Evolutionary conservation across 441 rosid species (phyloP).

Genomic region (Arabidopsis lyrata): DNA sequence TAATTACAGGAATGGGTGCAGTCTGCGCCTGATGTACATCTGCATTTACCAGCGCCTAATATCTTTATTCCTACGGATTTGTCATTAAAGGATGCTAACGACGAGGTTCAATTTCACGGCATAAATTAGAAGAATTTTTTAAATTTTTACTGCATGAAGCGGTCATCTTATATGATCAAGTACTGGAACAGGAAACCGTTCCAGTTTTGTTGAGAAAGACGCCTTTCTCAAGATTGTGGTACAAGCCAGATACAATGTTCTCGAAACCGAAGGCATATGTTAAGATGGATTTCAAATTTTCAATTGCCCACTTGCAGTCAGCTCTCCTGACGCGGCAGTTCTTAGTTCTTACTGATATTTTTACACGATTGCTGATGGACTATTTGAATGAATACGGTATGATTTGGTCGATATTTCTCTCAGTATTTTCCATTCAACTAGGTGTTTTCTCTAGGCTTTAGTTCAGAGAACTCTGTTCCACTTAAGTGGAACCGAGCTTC

Average conservation of each 20-base stretch:
- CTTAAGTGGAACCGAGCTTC: conserved; percentile 4
- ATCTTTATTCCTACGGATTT: conserved; percentile 84
- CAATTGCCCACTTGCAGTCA: conserved; percentile 74
- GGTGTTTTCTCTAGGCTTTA: not conserved
- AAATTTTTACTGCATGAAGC: not conserved
- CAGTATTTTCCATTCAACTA: not conserved
- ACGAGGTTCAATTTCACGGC: conserved; percentile 60
- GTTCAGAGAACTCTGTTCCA: not conserved
- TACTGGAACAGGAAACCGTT: conserved; percentile 45
- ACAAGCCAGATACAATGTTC: conserved; percentile 90
- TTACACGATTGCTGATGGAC: conserved; percentile 76
- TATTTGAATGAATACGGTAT: conserved; percentile 96
- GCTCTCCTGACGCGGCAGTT: conserved; percentile 79
- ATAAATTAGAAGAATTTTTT: not conserved
- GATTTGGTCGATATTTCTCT: conserved; percentile 22
- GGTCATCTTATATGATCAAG: conserved; percentile 25
- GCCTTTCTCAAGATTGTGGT: conserved; percentile 76
- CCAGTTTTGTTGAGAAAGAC: conserved; percentile 80
- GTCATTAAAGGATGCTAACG: conserved; percentile 63
- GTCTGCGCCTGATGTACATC: conserved; percentile 64
- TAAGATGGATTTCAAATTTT: conserved; percentile 76
- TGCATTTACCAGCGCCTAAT: conserved; percentile 81
- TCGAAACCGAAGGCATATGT: conserved; percentile 81
- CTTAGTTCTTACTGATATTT: conserved; percentile 76
- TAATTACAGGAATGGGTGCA: conserved; percentile 73